Evolutionary conservation across 2,329 filamentous ascomycete species (phyloP).

Genomic region (Hymenotorrendiella dingleyae): DNA sequence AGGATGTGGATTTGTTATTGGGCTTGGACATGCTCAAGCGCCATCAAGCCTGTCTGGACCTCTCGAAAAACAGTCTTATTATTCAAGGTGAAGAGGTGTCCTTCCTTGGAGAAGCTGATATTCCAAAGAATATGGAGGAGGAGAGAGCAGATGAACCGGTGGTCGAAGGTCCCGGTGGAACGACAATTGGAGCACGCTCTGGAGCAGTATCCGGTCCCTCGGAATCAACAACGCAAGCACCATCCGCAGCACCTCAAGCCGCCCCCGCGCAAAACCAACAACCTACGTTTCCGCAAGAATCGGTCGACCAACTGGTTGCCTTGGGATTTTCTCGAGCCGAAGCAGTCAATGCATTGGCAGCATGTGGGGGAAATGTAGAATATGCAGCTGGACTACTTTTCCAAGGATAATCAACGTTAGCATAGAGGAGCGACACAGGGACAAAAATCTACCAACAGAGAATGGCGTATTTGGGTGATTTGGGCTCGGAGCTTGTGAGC

Average conservation of each 20-base stretch:
- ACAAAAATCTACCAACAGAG: too few relatives aligned
- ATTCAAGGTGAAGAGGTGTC: conserved; percentile 85
- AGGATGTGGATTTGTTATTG: conserved; percentile 86
- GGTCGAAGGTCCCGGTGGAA: conserved; percentile 80
- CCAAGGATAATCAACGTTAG: conserved; percentile 34
- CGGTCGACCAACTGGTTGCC: conserved; percentile 69
- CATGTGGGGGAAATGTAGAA: conserved; percentile 80
- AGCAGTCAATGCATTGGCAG: conserved; percentile 74
- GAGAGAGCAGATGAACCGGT: conserved; percentile 73
- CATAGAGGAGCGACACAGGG: neutral
- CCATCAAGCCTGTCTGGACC: conserved; percentile 88
- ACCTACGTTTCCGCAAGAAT: conserved; percentile 43
- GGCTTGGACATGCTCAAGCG: conserved; percentile 96
- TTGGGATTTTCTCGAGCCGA: conserved; percentile 73
- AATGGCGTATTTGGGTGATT: conserved; percentile 1
- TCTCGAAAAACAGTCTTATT: conserved; percentile 75
- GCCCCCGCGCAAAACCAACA: conserved; percentile 24
- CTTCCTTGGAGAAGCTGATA: conserved; percentile 88
- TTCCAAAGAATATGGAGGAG: conserved; percentile 77
- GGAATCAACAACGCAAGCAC: conserved; percentile 20
- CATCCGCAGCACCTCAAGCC: conserved; percentile 10
- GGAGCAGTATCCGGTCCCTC: conserved; percentile 59
- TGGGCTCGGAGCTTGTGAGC: too few relatives aligned
- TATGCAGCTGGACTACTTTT: conserved; percentile 79
- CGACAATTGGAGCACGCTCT: conserved; percentile 75